Evolutionary conservation across 2,329 filamentous ascomycete species (phyloP), one percentile per base, ranked within the genome.

Genomic region (Paraphoma sp.): DNA sequence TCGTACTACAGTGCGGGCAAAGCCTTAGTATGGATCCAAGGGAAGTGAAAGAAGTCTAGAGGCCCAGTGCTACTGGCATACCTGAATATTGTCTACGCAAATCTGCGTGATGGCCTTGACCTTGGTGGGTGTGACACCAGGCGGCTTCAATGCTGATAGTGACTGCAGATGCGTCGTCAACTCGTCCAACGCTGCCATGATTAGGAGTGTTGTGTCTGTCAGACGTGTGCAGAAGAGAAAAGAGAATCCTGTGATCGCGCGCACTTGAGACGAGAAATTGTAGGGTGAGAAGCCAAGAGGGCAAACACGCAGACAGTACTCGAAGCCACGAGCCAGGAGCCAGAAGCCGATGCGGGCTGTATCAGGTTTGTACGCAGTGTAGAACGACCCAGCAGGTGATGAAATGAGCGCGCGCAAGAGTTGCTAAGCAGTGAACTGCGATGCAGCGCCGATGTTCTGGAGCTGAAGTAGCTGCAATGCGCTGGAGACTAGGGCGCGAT

Each of bases 51-150:
- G n/a, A 44, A 45, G 54, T 47, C 44, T 42, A 49, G 42, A 51
- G 57, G 48, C 59, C 49, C 55, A 54, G 57, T 45, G 50, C 48
- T 53, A 57, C 59, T 53, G 51, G 61, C 67, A 71, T 73, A 71
- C 70, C 62, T 70, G 66, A 55, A 74, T 72, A 43, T 74, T 71
- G 51, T 87, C 87, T 60, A 93, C 90, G 81, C 94, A 97, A 43
- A 98, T 87, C 30, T 87, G 83, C 17, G 94, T 98, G 79, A 99
- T 87, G 75, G 88, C 87, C 69, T 86, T 87, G 78, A 99, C 97
- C 80, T 95, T 94, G 66, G 92, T 92, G 68, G 93, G 93, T 61
- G 93, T 96, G 56, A 97, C 93, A 75, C 95, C 95, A 51, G 95
- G 95, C 44, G 95, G 89, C 80, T 97, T 98, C 74, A 97, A 84